Evolutionary conservation across 1,284 basidiomycete genomes (phyloP).

Genomic region (Trichosporon ovoides): DNA sequence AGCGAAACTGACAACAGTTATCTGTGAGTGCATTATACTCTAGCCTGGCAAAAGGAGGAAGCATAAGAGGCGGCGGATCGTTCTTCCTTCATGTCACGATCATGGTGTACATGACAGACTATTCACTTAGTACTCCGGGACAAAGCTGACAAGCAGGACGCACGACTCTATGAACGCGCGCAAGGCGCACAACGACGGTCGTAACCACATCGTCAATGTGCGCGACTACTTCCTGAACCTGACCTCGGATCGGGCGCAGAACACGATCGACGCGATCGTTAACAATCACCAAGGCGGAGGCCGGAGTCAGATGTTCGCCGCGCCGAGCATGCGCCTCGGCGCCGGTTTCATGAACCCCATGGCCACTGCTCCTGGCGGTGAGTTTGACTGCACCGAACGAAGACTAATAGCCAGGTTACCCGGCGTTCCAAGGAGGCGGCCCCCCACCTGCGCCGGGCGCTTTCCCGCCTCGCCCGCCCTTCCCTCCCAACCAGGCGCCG

Average conservation of each 20-base stretch:
- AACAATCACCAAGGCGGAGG: conserved; percentile 69
- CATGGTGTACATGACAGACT: too few relatives aligned
- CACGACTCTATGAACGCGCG: conserved; percentile 58
- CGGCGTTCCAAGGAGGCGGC: conserved; percentile 16
- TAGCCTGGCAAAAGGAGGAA: too few relatives aligned
- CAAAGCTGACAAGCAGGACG: conserved; percentile 23
- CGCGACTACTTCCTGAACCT: conserved; percentile 94
- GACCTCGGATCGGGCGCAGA: conserved; percentile 93
- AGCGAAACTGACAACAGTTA: conserved; percentile 53
- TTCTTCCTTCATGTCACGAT: too few relatives aligned
- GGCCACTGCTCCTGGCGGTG: conserved; percentile 23
- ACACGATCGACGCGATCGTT: conserved; percentile 92
- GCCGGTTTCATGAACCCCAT: conserved; percentile 43
- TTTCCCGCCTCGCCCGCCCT: conserved; percentile 61
- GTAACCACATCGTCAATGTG: conserved; percentile 94
- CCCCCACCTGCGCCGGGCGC: conserved; percentile 54
- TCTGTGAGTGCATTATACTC: too few relatives aligned
- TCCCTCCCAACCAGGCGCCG: conserved; percentile 54
- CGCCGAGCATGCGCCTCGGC: conserved; percentile 58
- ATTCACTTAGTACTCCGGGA: too few relatives aligned
- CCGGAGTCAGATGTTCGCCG: conserved; percentile 55
- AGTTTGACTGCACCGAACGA: conserved; percentile 1
- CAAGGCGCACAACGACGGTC: conserved; percentile 94
- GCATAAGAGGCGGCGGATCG: too few relatives aligned
- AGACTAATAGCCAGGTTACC: conserved; percentile 9